These are phyloP conservation scores for Macadamia integrifolia DNA, from an alignment of 164 flowering plant species.

Conservation along the genomic window DNA sequence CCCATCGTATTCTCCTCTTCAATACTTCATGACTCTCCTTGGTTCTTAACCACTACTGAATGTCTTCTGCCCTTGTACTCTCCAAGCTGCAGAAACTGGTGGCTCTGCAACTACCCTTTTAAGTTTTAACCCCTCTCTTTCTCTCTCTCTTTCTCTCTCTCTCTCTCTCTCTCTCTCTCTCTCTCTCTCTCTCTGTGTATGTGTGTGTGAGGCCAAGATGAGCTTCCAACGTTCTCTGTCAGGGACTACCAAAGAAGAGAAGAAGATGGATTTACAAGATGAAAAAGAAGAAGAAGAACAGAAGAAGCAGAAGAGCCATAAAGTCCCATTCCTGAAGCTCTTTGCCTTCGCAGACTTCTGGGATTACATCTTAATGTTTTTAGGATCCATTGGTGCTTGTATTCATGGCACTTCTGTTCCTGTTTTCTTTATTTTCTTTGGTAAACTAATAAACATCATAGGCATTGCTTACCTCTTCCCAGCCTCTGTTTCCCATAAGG, in stretches of 20 bases:
- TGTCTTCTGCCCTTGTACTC: background rate
- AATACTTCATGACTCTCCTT: background rate
- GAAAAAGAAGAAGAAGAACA: constrained; percentile 12
- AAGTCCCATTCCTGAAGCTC: constrained; percentile 56
- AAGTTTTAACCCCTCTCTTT: background rate
- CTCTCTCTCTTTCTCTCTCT: background rate
- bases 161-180: too few relatives aligned
- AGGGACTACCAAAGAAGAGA: background rate
- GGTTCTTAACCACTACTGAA: background rate
- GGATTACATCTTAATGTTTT: constrained; percentile 66
- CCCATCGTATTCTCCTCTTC: background rate
- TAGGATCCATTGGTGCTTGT: constrained; percentile 79
- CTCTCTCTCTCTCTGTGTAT: too few relatives aligned
- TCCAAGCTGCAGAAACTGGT: background rate
- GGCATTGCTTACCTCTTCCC: constrained; percentile 86
- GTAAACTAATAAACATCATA: constrained; percentile 70
- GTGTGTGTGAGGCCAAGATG: background rate
- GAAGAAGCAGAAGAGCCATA: constrained; percentile 12
- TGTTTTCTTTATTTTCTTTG: constrained; percentile 90
- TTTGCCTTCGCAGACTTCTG: constrained; percentile 76
- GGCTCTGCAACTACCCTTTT: background rate
- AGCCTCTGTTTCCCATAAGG: constrained; percentile 60
- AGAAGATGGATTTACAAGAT: background rate
- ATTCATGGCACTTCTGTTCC: constrained; percentile 94
- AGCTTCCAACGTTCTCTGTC: background rate